phyloP scores from a whole-genome alignment of 441 rosid genomes.

The Breynia disticha region DNA sequence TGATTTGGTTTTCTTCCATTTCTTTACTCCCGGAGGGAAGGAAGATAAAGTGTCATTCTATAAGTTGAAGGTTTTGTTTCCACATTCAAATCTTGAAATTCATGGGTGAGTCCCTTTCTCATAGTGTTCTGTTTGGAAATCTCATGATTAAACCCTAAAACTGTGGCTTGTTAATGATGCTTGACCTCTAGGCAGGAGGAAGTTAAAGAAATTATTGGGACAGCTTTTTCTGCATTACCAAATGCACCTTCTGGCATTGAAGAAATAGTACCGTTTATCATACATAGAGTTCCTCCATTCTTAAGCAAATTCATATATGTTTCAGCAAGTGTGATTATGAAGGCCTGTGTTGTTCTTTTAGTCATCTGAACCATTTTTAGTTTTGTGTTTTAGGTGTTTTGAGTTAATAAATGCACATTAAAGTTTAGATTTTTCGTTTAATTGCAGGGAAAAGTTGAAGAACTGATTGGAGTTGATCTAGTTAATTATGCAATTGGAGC shows the following conservation, averaged over 20 bases:
- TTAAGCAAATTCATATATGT: conserved; percentile 28
- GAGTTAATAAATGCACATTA: no score
- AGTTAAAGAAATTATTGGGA: conserved; percentile 8
- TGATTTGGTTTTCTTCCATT: conserved; percentile 28
- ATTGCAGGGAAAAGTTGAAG: conserved; percentile 35
- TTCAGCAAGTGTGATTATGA: conserved; percentile 26
- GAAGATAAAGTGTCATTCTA: conserved; percentile 31
- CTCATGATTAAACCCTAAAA: no score
- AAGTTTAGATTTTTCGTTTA: neutral
- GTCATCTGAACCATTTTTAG: neutral
- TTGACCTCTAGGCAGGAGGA: conserved; percentile 30
- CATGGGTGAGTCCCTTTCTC: conserved; percentile 23
- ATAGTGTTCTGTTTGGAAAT: neutral
- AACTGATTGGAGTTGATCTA: conserved; percentile 25
- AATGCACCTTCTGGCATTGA: conserved; percentile 13
- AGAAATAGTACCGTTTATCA: conserved; percentile 29
- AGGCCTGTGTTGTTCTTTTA: conserved; percentile 21
- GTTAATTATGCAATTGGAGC: conserved; percentile 23
- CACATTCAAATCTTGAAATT: conserved; percentile 33
- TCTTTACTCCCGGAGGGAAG: conserved; percentile 34
- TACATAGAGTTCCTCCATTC: conserved; percentile 19
- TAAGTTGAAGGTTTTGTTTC: conserved; percentile 41
- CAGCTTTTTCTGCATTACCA: conserved; percentile 11
- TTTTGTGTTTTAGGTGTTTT: neutral
- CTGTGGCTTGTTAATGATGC: conserved; percentile 2